Base-by-base conservation (phyloP, 805 yeast species). In the Candida qinlingensis region DNA sequence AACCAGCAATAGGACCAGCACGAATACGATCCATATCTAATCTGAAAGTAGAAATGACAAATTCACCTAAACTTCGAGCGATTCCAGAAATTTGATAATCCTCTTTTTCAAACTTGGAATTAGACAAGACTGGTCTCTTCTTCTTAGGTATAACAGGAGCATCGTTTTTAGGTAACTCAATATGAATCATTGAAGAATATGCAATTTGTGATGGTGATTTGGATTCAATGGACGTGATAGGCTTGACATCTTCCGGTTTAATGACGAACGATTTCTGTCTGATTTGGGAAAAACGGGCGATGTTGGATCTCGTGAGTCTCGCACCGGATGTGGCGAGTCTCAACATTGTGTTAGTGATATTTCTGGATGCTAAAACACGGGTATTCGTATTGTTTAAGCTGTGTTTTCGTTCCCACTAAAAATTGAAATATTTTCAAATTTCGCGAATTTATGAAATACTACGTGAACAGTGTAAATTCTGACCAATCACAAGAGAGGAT, bases 1-100 rank as follows among this genome's bases (percentile, higher is more conserved):
- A 85, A 7, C 97, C 98, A 5, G 96, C 96, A 54, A 92, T 83
- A 1, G 97, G 90, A 29, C 97, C 98, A 0, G 97, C 86, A 62
- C 98, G 79, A 37, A 91, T 78, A 54, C 80, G 80, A 71, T 92
- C 98, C 95, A 92, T 89, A 66, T 92, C 97, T 49, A 92, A 71
- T 54, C 80, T 74, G 63, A 92, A 83, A 0, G 65, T 42, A 5
- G 76, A 71, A 47, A 86, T 76, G 26, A 84, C 73, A 37, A 76
- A 60, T 63, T 87, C 90, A 55, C 92, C 94, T 36, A 87, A 61
- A 0, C 73, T 71, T 53, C 73, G 76, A 51, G 78, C 72, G 75
- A 80, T 74, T 47, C 68, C 64, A 0, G 83, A 76, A 39, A 78
- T 62, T 48, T 66, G 62, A 51, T 70, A 72, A 3, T 54, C 56